Base-by-base conservation (phyloP, 345 rosid genomes). In the Melaleuca quinquenervia region DNA sequence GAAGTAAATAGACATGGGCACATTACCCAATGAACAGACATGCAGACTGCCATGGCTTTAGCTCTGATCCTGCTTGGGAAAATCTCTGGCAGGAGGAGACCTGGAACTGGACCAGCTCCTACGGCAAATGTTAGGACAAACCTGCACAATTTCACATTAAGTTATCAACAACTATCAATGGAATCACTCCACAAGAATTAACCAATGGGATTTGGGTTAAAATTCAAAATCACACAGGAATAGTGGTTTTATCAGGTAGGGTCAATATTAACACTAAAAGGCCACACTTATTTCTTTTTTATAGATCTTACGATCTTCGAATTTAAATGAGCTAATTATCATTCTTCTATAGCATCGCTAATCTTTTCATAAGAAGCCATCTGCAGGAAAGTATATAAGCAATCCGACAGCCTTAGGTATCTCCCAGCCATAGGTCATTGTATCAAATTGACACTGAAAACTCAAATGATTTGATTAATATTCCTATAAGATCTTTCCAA, bases 51-150 rank as follows among this genome's bases (percentile, higher is more conserved):
- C 98, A 96, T 94, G 88, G 99, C 99, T 90, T 94, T 97, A 51
- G 99, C 99, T 87, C 99, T 91, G 53, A 97, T 97, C 84, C 97
- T 96, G 90, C 92, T 90, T 50, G 98, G 94, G 86, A 97, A 96
- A 64, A 97, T 97, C 86, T 97, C 99, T 84, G 99, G 98, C 21
- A 97, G 94, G 87, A 97, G 99, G 78, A 97, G 94, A 90, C 95
- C 91, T 32, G 99, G 99, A 87, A 97, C 99, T 78, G 99, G 99
- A 85, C 99, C 99, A 89, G 99, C 99, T 92, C 99, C 99, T 29
- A 95, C 49, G 48, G 99, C 94, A 90, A 97, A 97, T 80, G 99
- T 91, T 41, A 97, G 90, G 86, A 97, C 99, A 88, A 94, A 96
- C 95, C 99, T 97, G 94, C 76, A 91, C 12, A 60, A 87, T 52